Conservation (phyloP, 371 early-diverging fungal species). For the Lichtheimia corymbifera region DNA sequence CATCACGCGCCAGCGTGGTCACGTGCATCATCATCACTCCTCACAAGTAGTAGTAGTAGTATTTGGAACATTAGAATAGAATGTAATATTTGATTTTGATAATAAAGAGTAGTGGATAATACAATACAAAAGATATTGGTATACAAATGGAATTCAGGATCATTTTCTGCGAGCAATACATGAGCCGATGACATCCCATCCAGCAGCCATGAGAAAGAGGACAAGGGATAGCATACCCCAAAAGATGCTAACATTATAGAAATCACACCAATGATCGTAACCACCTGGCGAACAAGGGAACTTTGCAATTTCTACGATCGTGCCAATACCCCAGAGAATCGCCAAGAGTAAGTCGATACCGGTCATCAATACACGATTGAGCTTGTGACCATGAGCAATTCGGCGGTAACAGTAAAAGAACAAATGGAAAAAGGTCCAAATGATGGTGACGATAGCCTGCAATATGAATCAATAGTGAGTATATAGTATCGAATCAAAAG, state of each 20-base stretch:
- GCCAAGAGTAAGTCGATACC: constrained; percentile 52
- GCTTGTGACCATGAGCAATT: constrained; percentile 37
- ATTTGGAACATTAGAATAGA: too few species aligned
- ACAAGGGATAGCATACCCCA: constrained; percentile 50
- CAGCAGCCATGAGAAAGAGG: constrained; percentile 39
- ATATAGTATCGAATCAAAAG: neutral
- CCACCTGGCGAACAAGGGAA: constrained; percentile 49
- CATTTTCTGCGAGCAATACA: constrained; percentile 20
- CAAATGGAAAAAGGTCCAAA: constrained; percentile 47
- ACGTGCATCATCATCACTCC: too few species aligned
- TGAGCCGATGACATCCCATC: constrained; percentile 52
- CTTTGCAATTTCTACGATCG: constrained; percentile 54
- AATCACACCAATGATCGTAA: constrained; percentile 53
- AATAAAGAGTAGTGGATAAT: too few species aligned
- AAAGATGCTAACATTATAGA: constrained; percentile 58
- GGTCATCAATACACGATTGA: constrained; percentile 49
- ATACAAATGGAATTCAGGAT: neutral
- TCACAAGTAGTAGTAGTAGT: too few species aligned
- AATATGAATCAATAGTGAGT: neutral
- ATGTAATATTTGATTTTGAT: too few species aligned
- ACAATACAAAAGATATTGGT: too few species aligned
- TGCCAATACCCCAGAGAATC: constrained; percentile 53
- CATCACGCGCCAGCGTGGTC: too few species aligned
- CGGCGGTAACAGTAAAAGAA: constrained; percentile 46
- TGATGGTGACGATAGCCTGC: constrained; percentile 48